Evolutionary conservation across 108 stramenopile species (phyloP).

Genomic region (Pseudonitzschia multiseries): DNA sequence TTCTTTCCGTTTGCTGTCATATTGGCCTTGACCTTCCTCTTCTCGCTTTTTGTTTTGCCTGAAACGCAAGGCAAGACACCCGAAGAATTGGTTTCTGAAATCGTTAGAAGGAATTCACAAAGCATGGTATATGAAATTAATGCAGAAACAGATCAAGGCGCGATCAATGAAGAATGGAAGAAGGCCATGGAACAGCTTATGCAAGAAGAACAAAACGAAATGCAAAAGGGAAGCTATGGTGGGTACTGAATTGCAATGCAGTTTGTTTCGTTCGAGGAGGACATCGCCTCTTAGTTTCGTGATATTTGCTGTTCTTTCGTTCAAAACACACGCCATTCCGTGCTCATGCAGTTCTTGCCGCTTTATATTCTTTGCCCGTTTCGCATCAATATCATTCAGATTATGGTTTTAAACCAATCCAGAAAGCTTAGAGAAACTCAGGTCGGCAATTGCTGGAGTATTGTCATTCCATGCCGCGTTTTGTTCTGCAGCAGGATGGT

Average conservation of each 20-base stretch:
- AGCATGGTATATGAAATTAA: conserved; percentile 74
- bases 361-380: neutral
- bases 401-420: conserved; percentile 61
- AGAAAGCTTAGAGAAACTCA: neutral
- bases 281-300: neutral
- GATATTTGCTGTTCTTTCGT: neutral
- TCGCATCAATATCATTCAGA: conserved; percentile 17
- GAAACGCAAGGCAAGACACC: conserved; percentile 88
- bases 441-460: no score
- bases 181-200: conserved; percentile 85
- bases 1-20: conserved; percentile 85
- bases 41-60: conserved; percentile 62
- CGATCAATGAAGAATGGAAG: conserved; percentile 80
- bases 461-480: no score
- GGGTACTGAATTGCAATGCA: neutral
- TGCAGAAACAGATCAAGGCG: conserved; percentile 37
- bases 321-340: neutral
- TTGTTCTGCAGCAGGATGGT: neutral
- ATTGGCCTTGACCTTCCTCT: conserved; percentile 59
- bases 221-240: conserved; percentile 61
- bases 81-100: conserved; percentile 66
- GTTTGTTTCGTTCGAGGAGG: neutral
- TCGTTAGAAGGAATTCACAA: conserved; percentile 60
- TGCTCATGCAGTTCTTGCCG: neutral
- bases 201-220: conserved; percentile 71